Evolutionary conservation across 2,329 filamentous ascomycete species (phyloP), one percentile per base, ranked within the genome.

Genomic region (Proliferodiscus dingleyae): DNA sequence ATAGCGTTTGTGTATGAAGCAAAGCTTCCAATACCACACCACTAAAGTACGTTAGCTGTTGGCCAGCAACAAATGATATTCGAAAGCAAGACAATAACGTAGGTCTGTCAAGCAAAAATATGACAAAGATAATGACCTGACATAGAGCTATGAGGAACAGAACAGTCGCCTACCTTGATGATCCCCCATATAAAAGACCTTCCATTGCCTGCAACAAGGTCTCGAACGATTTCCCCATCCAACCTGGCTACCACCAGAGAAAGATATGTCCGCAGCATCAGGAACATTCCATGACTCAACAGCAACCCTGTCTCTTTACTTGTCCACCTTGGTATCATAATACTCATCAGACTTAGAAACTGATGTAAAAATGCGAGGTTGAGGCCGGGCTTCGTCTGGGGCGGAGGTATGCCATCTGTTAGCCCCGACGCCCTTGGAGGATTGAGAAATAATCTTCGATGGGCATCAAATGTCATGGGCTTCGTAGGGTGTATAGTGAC

Each of bases 1-100:
- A 94, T 96, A 44, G 91, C 89, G 66, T 98, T 98, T 41, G 91
- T 96, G 63, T 98, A 98, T 0, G 91, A 95, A 7, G 90, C 91
- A 53, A 97, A 83, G 2, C 87, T 88, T 33, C 93, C 93, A 28
- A 98, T 83, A 3, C 91, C 89, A 54, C 90, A 89, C 93, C 93
- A 98, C 74, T 81, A 41, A 40, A 43, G 7, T 42, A 11, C 8
- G 42, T 58, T 46, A 60, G 53, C 26, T 38, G 18, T 22, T 9
- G 11, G n/a, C 7, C 26, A 34, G 24, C 6, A 6, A 18, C 2
- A 30, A 18, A 38, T 10, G 11, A 39, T 21, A 39, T 39, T 21
- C 3, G 28, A 30, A 7, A 30, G 28, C 13, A 2, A 15, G 15
- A 13, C 13, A 13, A 5, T 30, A 30, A 15, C 13, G 13, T 30